Conservation (phyloP, 2,329 filamentous ascomycete genomes). For the Huntiella savannae region DNA sequence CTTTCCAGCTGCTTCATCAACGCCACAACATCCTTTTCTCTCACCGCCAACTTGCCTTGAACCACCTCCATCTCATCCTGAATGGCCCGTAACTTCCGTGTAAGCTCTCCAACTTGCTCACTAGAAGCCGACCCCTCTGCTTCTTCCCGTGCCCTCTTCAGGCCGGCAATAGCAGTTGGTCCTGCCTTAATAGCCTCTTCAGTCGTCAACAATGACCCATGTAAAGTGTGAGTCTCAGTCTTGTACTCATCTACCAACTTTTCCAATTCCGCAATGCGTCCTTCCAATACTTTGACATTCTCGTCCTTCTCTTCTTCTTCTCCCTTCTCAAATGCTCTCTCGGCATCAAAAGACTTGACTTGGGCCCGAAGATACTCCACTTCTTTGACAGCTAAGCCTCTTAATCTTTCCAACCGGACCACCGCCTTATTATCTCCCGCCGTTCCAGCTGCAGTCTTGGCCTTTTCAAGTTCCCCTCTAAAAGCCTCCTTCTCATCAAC, state of each 20-base stretch:
- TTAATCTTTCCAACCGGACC: slow-evolving; percentile 67
- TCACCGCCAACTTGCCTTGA: slow-evolving; percentile 49
- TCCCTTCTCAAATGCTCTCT: slow-evolving; percentile 68
- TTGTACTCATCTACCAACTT: slow-evolving; percentile 76
- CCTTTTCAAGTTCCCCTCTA: slow-evolving; percentile 49
- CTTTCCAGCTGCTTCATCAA: slow-evolving; percentile 51
- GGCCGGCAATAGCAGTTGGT: not conserved
- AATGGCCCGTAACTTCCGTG: slow-evolving; percentile 71
- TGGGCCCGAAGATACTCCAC: slow-evolving; percentile 87
- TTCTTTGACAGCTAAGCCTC: slow-evolving; percentile 71
- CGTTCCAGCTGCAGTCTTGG: slow-evolving; percentile 32
- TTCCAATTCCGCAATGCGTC: slow-evolving; percentile 60
- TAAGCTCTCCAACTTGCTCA: slow-evolving; percentile 62
- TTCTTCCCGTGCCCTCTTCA: slow-evolving; percentile 44
- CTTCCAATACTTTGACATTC: slow-evolving; percentile 21
- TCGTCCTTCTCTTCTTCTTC: slow-evolving; percentile 26
- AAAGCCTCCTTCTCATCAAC: slow-evolving; percentile 51
- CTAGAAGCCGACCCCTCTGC: slow-evolving; percentile 32
- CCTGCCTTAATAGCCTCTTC: slow-evolving; percentile 29
- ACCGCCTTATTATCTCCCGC: slow-evolving; percentile 45
- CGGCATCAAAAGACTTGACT: slow-evolving; percentile 68
- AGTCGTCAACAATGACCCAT: slow-evolving; percentile 50
- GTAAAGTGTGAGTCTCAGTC: slow-evolving; percentile 53
- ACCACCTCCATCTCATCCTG: slow-evolving; percentile 57
- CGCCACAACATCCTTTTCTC: slow-evolving; percentile 59